A percentile compares a stretch with the other conserved stretches of the same genome.
These are phyloP conservation scores for Phytophthora boehmeriae DNA, from an alignment of 352 stramenopile species.

Conservation along the genomic window DNA sequence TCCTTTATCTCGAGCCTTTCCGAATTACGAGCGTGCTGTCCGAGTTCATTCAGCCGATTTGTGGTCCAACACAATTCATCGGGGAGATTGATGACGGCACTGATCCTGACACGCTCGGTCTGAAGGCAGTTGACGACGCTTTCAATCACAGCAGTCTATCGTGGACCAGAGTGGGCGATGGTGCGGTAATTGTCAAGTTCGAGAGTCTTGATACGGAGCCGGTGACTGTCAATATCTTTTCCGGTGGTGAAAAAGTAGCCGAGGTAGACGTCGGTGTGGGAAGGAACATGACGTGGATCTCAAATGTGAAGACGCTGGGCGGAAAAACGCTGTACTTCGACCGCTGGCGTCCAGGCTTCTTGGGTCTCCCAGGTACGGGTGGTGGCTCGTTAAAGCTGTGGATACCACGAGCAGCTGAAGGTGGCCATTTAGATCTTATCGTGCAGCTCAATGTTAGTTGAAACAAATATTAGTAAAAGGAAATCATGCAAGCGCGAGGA, in stretches of 20 bases:
- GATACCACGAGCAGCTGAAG: slow-evolving; percentile 33
- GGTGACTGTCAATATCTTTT: slow-evolving; percentile 38
- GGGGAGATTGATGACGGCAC: slow-evolving; percentile 55
- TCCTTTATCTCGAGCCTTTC: slow-evolving; percentile 26
- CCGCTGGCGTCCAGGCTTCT: slow-evolving; percentile 31
- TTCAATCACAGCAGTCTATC: slow-evolving; percentile 46
- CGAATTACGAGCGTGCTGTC: slow-evolving; percentile 33
- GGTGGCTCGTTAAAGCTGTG: slow-evolving; percentile 36
- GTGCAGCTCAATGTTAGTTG: slow-evolving; percentile 33
- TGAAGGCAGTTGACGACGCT: slow-evolving; percentile 42
- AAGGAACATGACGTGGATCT: slow-evolving; percentile 28
- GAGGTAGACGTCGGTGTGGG: slow-evolving; percentile 44
- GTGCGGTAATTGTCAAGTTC: slow-evolving; percentile 50
- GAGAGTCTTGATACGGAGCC: slow-evolving; percentile 33
- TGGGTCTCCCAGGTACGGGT: slow-evolving; percentile 33
- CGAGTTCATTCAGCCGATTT: slow-evolving; percentile 42
- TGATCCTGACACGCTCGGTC: slow-evolving; percentile 44
- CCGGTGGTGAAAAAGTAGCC: slow-evolving; percentile 40
- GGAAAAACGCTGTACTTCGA: slow-evolving; percentile 37
- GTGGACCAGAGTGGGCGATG: slow-evolving; percentile 54
- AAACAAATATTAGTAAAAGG: not conserved
- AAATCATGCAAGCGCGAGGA: too few relatives aligned
- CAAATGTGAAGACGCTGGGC: slow-evolving; percentile 27
- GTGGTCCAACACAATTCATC: slow-evolving; percentile 34
- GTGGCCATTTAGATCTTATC: slow-evolving; percentile 30